phyloP scores from a whole-genome alignment of 169 alveolate species.

The Plasmodium falciparum region DNA sequence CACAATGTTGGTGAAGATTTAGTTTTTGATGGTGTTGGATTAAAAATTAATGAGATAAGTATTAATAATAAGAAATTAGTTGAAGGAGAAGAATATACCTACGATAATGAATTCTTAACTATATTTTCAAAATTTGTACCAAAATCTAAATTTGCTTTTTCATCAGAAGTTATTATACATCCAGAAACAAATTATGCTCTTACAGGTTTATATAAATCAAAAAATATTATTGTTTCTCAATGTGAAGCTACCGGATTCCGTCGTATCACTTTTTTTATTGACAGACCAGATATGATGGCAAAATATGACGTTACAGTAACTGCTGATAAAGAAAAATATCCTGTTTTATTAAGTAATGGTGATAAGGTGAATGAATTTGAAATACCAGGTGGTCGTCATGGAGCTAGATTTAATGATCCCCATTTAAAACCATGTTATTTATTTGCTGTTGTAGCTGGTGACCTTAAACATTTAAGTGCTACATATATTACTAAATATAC shows the following conservation, averaged over 20 bases:
- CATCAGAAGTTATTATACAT: conserved; percentile 87
- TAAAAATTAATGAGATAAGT: conserved; percentile 84
- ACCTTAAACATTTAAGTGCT: conserved; percentile 83
- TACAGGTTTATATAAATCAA: conserved; percentile 91
- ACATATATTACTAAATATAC: conserved; percentile 86
- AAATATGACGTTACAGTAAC: conserved; percentile 86
- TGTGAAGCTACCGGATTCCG: conserved; percentile 95
- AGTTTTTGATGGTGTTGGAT: conserved; percentile 91
- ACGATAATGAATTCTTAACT: conserved; percentile 83
- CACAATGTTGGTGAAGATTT: conserved; percentile 87
- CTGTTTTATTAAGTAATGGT: conserved; percentile 91
- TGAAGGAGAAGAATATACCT: conserved; percentile 82
- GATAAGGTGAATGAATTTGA: conserved; percentile 86
- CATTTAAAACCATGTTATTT: conserved; percentile 93
- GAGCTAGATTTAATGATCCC: conserved; percentile 93
- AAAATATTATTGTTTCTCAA: conserved; percentile 91
- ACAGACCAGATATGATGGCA: conserved; percentile 94
- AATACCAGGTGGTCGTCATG: conserved; percentile 84
- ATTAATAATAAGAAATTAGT: conserved; percentile 84
- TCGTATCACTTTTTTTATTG: conserved; percentile 92
- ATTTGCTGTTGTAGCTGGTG: conserved; percentile 95
- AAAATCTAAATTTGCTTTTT: conserved; percentile 77
- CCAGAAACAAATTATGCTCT: conserved; percentile 88
- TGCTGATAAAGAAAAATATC: conserved; percentile 90
- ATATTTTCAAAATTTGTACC: conserved; percentile 82